phyloP scores from a whole-genome alignment of 2,329 filamentous ascomycete genomes.

The Elsinoe necatrix region DNA sequence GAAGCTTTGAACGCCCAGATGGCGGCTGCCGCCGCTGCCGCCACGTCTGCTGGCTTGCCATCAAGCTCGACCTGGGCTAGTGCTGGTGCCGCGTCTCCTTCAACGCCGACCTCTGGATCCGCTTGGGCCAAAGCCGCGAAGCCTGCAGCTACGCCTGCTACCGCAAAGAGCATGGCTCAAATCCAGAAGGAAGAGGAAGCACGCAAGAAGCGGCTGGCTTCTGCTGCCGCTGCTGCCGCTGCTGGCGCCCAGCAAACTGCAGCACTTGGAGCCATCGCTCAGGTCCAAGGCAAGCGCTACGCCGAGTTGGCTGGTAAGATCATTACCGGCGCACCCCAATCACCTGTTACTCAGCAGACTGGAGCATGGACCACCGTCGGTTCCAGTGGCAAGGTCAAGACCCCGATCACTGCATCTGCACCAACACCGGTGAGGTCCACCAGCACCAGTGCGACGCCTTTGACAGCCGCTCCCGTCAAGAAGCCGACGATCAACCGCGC shows the following conservation, averaged over 20 bases:
- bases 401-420: conserved; percentile 25
- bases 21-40: conserved; percentile 28
- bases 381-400: conserved; percentile 82
- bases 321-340: conserved; percentile 35
- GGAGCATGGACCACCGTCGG: conserved; percentile 91
- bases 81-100: conserved; percentile 61
- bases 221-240: conserved; percentile 39
- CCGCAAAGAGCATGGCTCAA: conserved; percentile 86
- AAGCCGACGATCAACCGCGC: conserved; percentile 40
- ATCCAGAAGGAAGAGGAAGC: conserved; percentile 95
- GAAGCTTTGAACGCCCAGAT: conserved; percentile 58
- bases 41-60: conserved; percentile 69
- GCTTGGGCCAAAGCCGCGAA: conserved; percentile 63
- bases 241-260: conserved; percentile 31
- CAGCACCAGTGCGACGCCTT: conserved; percentile 36
- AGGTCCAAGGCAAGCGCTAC: conserved; percentile 70
- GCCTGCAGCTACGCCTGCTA: conserved; percentile 34
- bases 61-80: conserved; percentile 85
- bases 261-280: conserved; percentile 34
- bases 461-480: conserved; percentile 21
- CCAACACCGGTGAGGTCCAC: conserved; percentile 50
- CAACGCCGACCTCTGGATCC: conserved; percentile 45
- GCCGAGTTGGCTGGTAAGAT: conserved; percentile 86
- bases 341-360: conserved; percentile 35
- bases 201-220: conserved; percentile 67